Conservation (phyloP, 2,329 filamentous ascomycete species). For the Botrytis porri region DNA sequence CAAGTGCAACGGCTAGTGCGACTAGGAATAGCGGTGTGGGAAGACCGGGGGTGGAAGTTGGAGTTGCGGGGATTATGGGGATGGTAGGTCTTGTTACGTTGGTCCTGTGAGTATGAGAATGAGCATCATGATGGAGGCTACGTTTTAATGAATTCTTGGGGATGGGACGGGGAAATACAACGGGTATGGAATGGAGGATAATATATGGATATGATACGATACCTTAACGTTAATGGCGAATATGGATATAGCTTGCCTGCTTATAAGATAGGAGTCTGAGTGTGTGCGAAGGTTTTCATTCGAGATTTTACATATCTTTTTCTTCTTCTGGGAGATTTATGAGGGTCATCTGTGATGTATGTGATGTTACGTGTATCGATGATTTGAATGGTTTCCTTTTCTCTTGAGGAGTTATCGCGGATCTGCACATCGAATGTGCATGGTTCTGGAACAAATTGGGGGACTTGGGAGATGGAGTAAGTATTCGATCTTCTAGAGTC, state of each 20-base stretch:
- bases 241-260: background rate
- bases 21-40: slow-evolving; percentile 4
- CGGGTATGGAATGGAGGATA: background rate
- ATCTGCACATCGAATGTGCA: background rate
- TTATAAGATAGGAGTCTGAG: background rate
- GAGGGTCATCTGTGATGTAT: background rate
- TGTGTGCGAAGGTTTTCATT: background rate
- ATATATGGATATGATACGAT: slow-evolving; percentile 4
- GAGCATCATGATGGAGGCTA: background rate
- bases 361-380: background rate
- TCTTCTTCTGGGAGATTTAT: background rate
- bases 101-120: background rate
- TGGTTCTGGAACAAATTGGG: background rate
- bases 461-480: background rate
- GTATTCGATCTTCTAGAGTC: background rate
- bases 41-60: background rate
- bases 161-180: background rate
- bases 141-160: background rate
- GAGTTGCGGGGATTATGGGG: background rate
- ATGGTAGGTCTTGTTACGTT: background rate
- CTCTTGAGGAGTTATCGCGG: background rate
- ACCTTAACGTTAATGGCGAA: slow-evolving; percentile 7
- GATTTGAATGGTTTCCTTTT: background rate
- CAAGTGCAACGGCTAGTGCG: slow-evolving; percentile 5
- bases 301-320: background rate